phyloP scores from a whole-genome alignment of 805 yeast species.

The Cyberlindnera veronae region DNA sequence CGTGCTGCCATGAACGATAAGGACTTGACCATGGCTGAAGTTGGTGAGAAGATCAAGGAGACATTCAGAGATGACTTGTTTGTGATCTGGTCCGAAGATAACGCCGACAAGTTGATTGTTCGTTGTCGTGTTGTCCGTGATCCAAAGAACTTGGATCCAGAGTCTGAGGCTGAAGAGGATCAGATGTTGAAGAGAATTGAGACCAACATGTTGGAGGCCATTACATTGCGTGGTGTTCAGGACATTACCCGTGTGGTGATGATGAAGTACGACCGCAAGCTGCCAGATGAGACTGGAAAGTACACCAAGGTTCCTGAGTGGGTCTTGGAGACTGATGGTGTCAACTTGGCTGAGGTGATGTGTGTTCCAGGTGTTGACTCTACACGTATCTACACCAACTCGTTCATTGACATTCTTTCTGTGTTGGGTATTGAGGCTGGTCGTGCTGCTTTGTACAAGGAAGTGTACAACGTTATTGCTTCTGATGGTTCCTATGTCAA shows the following conservation, averaged over 20 bases:
- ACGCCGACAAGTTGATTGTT: constrained; percentile 91
- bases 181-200: constrained; percentile 93
- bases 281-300: constrained; percentile 81
- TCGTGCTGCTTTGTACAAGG: constrained; percentile 88
- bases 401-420: constrained; percentile 90
- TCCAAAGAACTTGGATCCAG: constrained; percentile 89
- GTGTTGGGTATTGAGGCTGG: constrained; percentile 99
- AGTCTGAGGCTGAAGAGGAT: constrained; percentile 94
- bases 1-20: constrained; percentile 99
- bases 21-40: constrained; percentile 96
- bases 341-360: constrained; percentile 91
- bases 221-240: constrained; percentile 92
- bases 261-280: constrained; percentile 77
- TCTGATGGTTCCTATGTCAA: constrained; percentile 99
- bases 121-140: constrained; percentile 99
- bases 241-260: constrained; percentile 79
- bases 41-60: constrained; percentile 90
- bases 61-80: constrained; percentile 93
- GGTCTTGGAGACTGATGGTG: constrained; percentile 99
- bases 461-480: constrained; percentile 94
- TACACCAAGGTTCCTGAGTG: constrained; percentile 88
- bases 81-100: constrained; percentile 99
- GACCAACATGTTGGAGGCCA: constrained; percentile 92
- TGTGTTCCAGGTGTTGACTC: constrained; percentile 93
- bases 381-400: constrained; percentile 87